Percentiles rank a stretch among this genome's conserved stretches.
phyloP scores from a whole-genome alignment of 257 asterid genomes.

The Asclepias syriaca region DNA sequence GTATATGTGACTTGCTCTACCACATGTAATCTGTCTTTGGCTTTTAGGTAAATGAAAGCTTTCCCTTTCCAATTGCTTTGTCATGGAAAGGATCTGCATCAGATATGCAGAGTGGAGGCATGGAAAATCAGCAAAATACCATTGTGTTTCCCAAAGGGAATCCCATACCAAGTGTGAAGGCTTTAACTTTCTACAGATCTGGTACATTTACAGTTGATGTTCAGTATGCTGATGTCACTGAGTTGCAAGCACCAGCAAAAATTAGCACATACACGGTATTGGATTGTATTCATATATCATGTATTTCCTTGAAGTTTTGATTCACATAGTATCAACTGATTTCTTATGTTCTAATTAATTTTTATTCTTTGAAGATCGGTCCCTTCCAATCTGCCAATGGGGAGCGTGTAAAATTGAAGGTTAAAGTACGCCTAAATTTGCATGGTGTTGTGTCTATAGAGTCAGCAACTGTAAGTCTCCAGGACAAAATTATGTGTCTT shows the following conservation, averaged over 20 bases:
- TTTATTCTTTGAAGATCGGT: conserved; percentile 49
- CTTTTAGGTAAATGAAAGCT: conserved; percentile 67
- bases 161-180: conserved; percentile 85
- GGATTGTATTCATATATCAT: not conserved
- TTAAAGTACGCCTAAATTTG: conserved; percentile 72
- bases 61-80: conserved; percentile 73
- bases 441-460: conserved; percentile 83
- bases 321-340: not conserved
- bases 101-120: conserved; percentile 55
- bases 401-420: conserved; percentile 68
- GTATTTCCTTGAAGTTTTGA: no score
- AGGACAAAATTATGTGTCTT: not conserved
- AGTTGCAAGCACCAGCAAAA: conserved; percentile 64
- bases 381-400: conserved; percentile 64
- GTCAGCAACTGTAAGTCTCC: conserved; percentile 65
- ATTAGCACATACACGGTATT: conserved; percentile 84
- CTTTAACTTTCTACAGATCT: conserved; percentile 76
- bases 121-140: conserved; percentile 64
- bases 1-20: no score
- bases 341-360: not conserved
- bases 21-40: conserved; percentile 19
- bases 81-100: conserved; percentile 68
- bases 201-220: conserved; percentile 64
- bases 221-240: conserved; percentile 70
- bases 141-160: conserved; percentile 87